These are phyloP conservation scores for Yamadazyma philogaea DNA, from an alignment of 805 yeast species.

Conservation along the genomic window DNA sequence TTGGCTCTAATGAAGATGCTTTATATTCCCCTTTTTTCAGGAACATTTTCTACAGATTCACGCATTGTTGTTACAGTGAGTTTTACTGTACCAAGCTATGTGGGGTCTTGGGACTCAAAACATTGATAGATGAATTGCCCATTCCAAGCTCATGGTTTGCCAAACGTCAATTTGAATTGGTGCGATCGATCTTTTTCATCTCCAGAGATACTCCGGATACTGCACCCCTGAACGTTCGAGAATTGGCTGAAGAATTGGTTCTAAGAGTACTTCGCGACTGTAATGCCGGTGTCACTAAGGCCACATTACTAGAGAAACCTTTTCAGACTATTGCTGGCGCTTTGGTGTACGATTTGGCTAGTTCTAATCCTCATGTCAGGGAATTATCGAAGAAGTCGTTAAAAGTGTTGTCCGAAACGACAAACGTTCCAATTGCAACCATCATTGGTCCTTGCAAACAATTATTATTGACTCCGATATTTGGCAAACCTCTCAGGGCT, in stretches of 20 bases:
- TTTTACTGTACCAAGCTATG: slow-evolving; percentile 83
- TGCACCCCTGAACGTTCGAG: slow-evolving; percentile 76
- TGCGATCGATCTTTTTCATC: slow-evolving; percentile 84
- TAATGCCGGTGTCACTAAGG: slow-evolving; percentile 56
- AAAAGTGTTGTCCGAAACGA: slow-evolving; percentile 62
- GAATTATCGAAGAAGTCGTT: slow-evolving; percentile 75
- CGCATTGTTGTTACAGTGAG: slow-evolving; percentile 90
- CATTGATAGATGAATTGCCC: slow-evolving; percentile 63
- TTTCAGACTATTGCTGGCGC: slow-evolving; percentile 84
- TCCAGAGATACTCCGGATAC: slow-evolving; percentile 85
- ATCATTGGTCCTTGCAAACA: slow-evolving; percentile 82
- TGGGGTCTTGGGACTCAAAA: slow-evolving; percentile 78
- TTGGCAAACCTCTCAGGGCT: slow-evolving; percentile 95
- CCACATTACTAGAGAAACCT: slow-evolving; percentile 63
- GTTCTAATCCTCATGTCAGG: slow-evolving; percentile 80
- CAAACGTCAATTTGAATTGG: slow-evolving; percentile 76
- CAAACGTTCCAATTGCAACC: slow-evolving; percentile 65
- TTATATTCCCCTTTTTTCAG: slow-evolving; percentile 73
- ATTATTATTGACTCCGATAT: slow-evolving; percentile 84
- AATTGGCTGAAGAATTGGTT: slow-evolving; percentile 66
- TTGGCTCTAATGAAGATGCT: slow-evolving; percentile 64
- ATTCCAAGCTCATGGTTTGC: slow-evolving; percentile 73
- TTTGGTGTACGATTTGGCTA: slow-evolving; percentile 87
- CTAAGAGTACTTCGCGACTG: slow-evolving; percentile 63
- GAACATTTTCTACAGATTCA: slow-evolving; percentile 72